Conservation (phyloP, 306 rosid genomes). For the Cicer cuneatum region DNA sequence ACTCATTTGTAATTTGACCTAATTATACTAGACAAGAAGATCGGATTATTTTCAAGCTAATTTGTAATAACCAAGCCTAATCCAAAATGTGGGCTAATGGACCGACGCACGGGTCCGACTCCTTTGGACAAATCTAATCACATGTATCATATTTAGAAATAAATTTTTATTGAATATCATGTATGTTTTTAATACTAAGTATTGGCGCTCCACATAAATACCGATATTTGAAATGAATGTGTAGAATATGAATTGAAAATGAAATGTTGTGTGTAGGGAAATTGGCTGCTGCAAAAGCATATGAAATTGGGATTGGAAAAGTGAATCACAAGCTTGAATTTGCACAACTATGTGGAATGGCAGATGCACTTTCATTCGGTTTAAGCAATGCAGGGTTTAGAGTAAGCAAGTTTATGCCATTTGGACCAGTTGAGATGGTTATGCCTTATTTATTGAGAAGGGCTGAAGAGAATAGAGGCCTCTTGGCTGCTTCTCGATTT, state of each 20-base stretch:
- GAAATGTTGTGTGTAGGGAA: constrained; percentile 50
- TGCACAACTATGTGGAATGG: constrained; percentile 11
- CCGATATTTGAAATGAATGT: neutral
- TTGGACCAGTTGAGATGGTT: constrained; percentile 77
- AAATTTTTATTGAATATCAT: too few relatives aligned
- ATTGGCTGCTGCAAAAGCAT: constrained; percentile 19
- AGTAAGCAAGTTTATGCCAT: constrained; percentile 95
- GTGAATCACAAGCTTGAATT: constrained; percentile 25
- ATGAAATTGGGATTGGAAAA: constrained; percentile 49
- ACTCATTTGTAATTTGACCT: too few relatives aligned
- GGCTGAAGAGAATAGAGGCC: constrained; percentile 91
- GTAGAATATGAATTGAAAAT: neutral
- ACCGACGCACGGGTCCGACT: too few relatives aligned
- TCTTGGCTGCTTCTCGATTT: constrained; percentile 71
- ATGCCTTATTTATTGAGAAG: constrained; percentile 87
- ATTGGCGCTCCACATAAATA: neutral
- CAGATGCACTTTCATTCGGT: constrained; percentile 82
- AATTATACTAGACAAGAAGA: too few relatives aligned
- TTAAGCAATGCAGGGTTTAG: constrained; percentile 88
- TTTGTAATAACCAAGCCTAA: too few relatives aligned
- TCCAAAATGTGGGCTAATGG: too few relatives aligned
- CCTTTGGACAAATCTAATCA: too few relatives aligned
- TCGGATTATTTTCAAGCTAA: too few relatives aligned
- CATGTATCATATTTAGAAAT: too few relatives aligned
- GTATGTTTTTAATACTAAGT: neutral